Evolutionary conservation across 169 alveolate genomes (phyloP), one percentile per base, ranked within the genome.

Genomic region (Fabrea salina): DNA sequence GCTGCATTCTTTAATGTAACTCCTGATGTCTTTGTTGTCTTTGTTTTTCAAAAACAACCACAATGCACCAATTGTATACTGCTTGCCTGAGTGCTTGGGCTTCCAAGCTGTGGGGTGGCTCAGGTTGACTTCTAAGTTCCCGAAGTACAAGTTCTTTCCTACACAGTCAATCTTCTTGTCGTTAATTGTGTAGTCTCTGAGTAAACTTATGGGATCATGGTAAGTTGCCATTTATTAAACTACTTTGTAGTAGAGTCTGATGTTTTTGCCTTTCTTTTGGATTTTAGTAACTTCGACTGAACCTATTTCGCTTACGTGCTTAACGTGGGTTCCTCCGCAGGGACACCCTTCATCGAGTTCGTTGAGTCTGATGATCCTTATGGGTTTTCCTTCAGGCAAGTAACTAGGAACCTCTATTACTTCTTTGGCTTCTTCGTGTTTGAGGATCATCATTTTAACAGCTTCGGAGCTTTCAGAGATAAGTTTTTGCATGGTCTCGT

Each of bases 301-400:
- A 19, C 51, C 82, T 44, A 91, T 85, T 41, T 91, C 95, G 8
- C 66, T 68, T 0, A 91, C 61, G 49, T 83, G 85, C 44, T 91
- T 86, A 11, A 91, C 94, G 74, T 91, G 95, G 39, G 95, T 91
- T 2, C 95, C 95, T 75, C 95, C 95, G 77, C 95, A 91, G 6
- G 93, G 93, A 59, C 95, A 86, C 41, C 95, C 95, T 19, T 58
- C 67, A 59, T 91, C 95, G 2, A 78, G 79, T 19, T 51, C 47
- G 40, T 51, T 49, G 0, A 91, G 76, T 54, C 86, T 86, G 30
- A 91, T 86, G 57, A 79, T 79, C 67, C 95, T 83, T 0, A 88
- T 35, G 37, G 68, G 75, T 19, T 50, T 19, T 5, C 83, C 94
- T 43, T 80, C 78, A 1, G 80, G 80, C 5, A 91, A 40, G 66